Evolutionary conservation across 192 early-diverging fungal genomes (phyloP).

Genomic region (Coemansia sp.): DNA sequence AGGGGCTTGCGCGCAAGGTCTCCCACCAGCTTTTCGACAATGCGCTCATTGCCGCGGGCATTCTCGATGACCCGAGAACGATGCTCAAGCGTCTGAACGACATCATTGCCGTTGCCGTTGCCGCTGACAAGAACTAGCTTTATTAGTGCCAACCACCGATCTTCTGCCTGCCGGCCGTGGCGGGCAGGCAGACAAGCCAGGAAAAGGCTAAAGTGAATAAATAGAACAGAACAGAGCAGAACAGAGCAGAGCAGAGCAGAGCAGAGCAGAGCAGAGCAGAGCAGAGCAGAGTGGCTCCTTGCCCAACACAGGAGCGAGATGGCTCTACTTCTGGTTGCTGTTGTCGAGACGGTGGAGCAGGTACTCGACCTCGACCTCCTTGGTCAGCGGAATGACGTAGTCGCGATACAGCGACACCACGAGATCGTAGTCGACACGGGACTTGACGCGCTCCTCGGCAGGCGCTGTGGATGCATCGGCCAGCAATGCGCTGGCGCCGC

Average conservation of each 20-base stretch:
- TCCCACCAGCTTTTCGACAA: slow-evolving; percentile 75
- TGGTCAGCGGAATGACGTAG: slow-evolving; percentile 97
- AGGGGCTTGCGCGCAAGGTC: slow-evolving; percentile 66
- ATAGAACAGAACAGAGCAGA: neutral
- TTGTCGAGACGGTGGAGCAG: slow-evolving; percentile 71
- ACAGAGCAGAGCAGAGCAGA: too few relatives aligned
- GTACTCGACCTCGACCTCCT: slow-evolving; percentile 95
- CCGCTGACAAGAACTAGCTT: slow-evolving; percentile 16
- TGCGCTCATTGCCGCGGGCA: slow-evolving; percentile 74
- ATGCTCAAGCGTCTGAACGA: slow-evolving; percentile 76
- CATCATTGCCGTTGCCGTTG: slow-evolving; percentile 37
- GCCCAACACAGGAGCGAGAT: too few relatives aligned
- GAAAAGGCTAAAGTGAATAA: too few relatives aligned
- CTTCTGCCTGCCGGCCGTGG: neutral
- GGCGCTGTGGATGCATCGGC: slow-evolving; percentile 12
- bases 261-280: too few relatives aligned
- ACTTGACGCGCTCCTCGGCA: slow-evolving; percentile 48
- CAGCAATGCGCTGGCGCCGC: slow-evolving; percentile 17
- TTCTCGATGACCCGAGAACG: slow-evolving; percentile 73
- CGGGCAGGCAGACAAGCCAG: too few relatives aligned
- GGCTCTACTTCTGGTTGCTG: neutral
- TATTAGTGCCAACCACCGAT: neutral
- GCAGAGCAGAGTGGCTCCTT: too few relatives aligned
- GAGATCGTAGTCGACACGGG: slow-evolving; percentile 73
- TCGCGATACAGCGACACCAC: slow-evolving; percentile 91